Evolutionary conservation across 2,329 filamentous ascomycete genomes (phyloP).

Genomic region (Ophiostoma perfectum): DNA sequence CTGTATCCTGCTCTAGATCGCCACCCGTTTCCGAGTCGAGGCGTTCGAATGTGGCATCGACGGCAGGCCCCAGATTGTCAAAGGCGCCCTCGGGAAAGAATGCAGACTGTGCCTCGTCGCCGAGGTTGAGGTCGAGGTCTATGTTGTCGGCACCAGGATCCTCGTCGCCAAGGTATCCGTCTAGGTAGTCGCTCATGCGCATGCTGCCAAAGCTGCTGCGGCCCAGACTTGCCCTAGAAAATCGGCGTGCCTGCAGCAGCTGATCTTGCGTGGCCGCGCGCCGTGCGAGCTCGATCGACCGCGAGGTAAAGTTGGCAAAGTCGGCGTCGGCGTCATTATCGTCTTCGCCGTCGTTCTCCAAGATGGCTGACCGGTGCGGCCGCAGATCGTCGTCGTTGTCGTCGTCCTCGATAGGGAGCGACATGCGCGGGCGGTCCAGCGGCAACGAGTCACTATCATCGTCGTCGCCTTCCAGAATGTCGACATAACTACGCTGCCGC

Average conservation of each 20-base stretch:
- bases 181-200: conserved; percentile 49
- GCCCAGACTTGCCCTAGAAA: conserved; percentile 50
- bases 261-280: conserved; percentile 43
- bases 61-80: conserved; percentile 40
- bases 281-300: conserved; percentile 56
- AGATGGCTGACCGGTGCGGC: conserved; percentile 48
- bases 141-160: conserved; percentile 38
- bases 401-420: conserved; percentile 46
- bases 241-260: conserved; percentile 36
- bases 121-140: conserved; percentile 32
- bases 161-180: conserved; percentile 27
- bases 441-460: conserved; percentile 49
- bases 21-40: conserved; percentile 26
- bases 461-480: conserved; percentile 40
- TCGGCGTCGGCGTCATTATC: conserved; percentile 39
- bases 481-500: neutral
- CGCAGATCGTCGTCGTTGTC: conserved; percentile 48
- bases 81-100: conserved; percentile 48
- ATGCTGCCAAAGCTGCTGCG: conserved; percentile 50
- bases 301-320: conserved; percentile 45
- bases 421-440: conserved; percentile 49
- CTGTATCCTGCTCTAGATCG: conserved; percentile 37
- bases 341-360: conserved; percentile 48
- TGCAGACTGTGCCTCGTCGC: conserved; percentile 37
- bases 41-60: conserved; percentile 41